Evolutionary conservation across 148 eudicot genomes (phyloP).

Genomic region (Persicaria tinctoria): DNA sequence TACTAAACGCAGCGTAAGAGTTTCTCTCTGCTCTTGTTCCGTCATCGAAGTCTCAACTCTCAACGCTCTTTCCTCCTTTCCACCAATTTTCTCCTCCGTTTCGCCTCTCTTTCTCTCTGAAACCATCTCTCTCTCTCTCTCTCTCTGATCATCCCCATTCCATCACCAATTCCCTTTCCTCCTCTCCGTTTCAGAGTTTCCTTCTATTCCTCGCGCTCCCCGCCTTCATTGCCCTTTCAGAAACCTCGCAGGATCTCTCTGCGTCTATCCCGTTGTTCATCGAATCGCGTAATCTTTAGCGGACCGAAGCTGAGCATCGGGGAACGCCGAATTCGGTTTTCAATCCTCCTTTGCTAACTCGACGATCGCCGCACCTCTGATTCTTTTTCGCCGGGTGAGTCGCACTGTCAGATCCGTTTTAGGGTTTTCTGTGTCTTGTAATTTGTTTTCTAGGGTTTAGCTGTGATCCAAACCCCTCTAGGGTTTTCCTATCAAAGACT

Average conservation of each 20-base stretch:
- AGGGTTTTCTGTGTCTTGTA: not conserved
- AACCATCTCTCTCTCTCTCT: not conserved
- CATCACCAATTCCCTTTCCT: not conserved
- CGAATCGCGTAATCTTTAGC: not conserved
- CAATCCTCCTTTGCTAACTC: not conserved
- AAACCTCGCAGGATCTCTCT: conserved; percentile 3
- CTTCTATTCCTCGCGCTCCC: not conserved
- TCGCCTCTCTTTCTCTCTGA: conserved; percentile 11
- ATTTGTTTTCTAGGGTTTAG: conserved; percentile 3
- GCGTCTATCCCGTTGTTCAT: not conserved
- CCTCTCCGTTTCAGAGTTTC: not conserved
- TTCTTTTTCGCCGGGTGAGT: conserved; percentile 5
- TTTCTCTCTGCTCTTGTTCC: not conserved
- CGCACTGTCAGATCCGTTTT: not conserved
- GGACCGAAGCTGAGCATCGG: conserved; percentile 4
- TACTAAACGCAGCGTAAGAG: not conserved
- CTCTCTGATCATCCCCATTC: conserved; percentile 5
- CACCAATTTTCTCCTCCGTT: conserved; percentile 5
- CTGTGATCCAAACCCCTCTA: conserved; percentile 2
- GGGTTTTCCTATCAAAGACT: not conserved
- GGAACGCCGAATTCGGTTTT: not conserved
- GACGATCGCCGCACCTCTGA: not conserved
- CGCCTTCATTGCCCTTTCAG: not conserved
- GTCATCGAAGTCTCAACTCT: conserved; percentile 10
- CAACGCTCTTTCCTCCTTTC: conserved; percentile 12